Percentiles rank a stretch among this genome's conserved stretches.
These are phyloP conservation scores for Malus fusca DNA, from an alignment of 306 rosid species.

Conservation along the genomic window DNA sequence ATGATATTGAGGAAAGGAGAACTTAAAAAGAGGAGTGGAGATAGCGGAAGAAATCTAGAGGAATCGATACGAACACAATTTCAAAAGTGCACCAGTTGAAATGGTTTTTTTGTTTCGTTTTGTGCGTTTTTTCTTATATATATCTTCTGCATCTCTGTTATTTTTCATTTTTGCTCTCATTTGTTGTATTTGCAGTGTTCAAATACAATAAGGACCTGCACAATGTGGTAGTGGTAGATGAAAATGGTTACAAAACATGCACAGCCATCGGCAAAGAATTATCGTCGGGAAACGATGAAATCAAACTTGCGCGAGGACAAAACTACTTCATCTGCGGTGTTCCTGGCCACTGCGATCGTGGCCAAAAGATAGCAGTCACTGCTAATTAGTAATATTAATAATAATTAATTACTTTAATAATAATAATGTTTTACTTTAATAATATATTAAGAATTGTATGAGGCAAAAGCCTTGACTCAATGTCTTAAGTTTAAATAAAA, in stretches of 20 bases:
- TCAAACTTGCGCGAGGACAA: neutral
- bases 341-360: conserved; percentile 6
- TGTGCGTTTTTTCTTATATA: too few relatives aligned
- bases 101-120: too few relatives aligned
- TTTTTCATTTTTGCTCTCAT: too few relatives aligned
- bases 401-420: neutral
- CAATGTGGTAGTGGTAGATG: conserved; percentile 8
- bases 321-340: conserved; percentile 5
- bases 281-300: neutral
- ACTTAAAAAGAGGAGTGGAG: too few relatives aligned
- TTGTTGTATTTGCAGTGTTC: conserved; percentile 30
- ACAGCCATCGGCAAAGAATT: neutral
- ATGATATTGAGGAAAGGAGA: too few relatives aligned
- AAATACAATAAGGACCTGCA: neutral
- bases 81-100: too few relatives aligned
- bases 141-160: too few relatives aligned
- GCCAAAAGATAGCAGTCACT: conserved; percentile 8
- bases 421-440: neutral
- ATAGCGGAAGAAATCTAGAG: too few relatives aligned
- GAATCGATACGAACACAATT: too few relatives aligned
- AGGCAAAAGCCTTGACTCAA: neutral
- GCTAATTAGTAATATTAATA: neutral
- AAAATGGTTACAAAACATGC: neutral
- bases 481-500: neutral
- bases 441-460: neutral